These are phyloP conservation scores for Suillus fuscotomentosus DNA, from an alignment of 768 basidiomycete species.

Conservation along the genomic window DNA sequence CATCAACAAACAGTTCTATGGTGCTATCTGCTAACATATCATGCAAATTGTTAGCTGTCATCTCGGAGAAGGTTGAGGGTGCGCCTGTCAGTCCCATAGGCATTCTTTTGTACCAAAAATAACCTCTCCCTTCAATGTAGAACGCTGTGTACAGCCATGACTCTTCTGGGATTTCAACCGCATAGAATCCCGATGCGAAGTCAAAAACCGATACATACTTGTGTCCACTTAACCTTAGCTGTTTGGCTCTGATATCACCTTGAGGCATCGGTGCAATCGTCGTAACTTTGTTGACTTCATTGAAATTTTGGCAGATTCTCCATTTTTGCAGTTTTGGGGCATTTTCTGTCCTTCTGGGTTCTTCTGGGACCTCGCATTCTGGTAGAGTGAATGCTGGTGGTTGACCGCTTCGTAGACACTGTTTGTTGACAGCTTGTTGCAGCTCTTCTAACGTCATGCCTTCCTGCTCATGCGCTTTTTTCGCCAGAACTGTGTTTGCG, in stretches of 20 bases:
- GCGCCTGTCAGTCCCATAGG: constrained; percentile 27
- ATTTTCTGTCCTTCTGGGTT: no score
- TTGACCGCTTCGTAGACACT: no score
- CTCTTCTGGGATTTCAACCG: constrained; percentile 12
- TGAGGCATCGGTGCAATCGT: not conserved
- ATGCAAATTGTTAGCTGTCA: constrained; percentile 5
- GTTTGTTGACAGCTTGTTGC: no score
- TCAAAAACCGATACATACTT: constrained; percentile 21
- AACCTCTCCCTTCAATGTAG: constrained; percentile 22
- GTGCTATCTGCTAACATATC: constrained; percentile 17
- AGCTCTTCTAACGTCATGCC: no score
- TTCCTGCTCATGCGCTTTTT: no score
- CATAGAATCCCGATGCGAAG: constrained; percentile 26
- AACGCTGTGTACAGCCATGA: constrained; percentile 19
- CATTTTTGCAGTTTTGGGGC: constrained; percentile 28
- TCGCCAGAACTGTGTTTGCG: no score
- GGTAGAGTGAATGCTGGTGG: no score
- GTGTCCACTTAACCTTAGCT: constrained; percentile 16
- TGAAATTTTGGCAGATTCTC: constrained; percentile 30
- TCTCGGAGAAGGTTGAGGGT: constrained; percentile 13
- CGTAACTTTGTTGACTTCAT: no score
- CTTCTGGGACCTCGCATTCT: no score
- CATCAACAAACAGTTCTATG: constrained; percentile 36
- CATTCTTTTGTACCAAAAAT: constrained; percentile 19
- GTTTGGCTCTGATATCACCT: constrained; percentile 23